A percentile compares a stretch with the other conserved stretches of the same genome.
phyloP scores from a whole-genome alignment of 192 early-diverging fungal genomes.

The Coemansia sp. region DNA sequence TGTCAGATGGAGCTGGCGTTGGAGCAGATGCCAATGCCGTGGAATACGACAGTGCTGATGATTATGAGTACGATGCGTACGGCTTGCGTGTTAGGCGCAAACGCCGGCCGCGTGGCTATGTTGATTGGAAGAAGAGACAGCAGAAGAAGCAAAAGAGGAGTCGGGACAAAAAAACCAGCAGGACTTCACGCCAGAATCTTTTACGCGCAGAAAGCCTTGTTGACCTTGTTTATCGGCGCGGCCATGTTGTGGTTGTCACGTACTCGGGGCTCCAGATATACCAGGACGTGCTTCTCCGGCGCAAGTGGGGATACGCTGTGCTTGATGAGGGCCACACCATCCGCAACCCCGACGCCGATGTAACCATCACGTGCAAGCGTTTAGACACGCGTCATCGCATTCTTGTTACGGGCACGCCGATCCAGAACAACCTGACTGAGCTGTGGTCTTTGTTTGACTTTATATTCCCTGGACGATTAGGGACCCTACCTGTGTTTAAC shows the following conservation, averaged over 20 bases:
- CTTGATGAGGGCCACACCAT: slow-evolving; percentile 98
- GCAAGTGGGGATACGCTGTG: slow-evolving; percentile 83
- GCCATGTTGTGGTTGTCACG: slow-evolving; percentile 87
- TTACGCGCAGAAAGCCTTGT: slow-evolving; percentile 32
- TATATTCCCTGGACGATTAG: slow-evolving; percentile 74
- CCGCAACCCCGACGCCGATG: slow-evolving; percentile 90
- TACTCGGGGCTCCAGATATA: slow-evolving; percentile 82
- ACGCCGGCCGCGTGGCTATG: slow-evolving; percentile 45
- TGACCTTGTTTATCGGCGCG: slow-evolving; percentile 41
- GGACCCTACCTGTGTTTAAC: slow-evolving; percentile 54
- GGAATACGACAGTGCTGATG: slow-evolving; percentile 37
- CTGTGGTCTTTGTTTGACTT: slow-evolving; percentile 84
- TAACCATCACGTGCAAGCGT: slow-evolving; percentile 73
- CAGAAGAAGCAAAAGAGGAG: slow-evolving; percentile 12
- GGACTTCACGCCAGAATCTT: slow-evolving; percentile 24
- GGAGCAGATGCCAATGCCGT: background rate
- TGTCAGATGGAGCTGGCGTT: slow-evolving; percentile 12
- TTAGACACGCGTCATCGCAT: slow-evolving; percentile 72
- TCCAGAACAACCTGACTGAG: slow-evolving; percentile 80
- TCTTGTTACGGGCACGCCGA: slow-evolving; percentile 77
- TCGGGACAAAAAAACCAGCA: background rate
- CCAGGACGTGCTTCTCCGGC: slow-evolving; percentile 63
- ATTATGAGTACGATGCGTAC: slow-evolving; percentile 54
- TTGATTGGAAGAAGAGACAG: slow-evolving; percentile 41
- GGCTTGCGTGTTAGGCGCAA: slow-evolving; percentile 47